Evolutionary conservation across 371 early-diverging fungal genomes (phyloP).

Genomic region (Apophysomyces variabilis): DNA sequence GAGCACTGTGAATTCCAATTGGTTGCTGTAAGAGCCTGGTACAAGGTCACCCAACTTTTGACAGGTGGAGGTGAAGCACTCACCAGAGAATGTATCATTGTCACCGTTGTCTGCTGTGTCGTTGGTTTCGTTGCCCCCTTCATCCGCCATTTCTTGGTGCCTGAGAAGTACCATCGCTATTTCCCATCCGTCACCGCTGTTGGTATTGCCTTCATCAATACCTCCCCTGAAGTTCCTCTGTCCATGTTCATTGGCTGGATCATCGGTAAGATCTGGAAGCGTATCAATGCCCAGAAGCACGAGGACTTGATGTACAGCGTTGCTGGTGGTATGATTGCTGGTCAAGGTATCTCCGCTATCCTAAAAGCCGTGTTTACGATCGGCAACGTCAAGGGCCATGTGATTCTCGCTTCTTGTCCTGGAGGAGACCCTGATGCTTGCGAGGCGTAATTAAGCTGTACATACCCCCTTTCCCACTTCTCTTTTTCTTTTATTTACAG

Average conservation of each 20-base stretch:
- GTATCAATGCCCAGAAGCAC: conserved; percentile 31
- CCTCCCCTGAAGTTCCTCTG: conserved; percentile 57
- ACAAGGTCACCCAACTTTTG: conserved; percentile 58
- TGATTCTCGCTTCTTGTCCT: conserved; percentile 39
- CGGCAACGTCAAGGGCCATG: conserved; percentile 29
- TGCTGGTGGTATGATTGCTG: conserved; percentile 76
- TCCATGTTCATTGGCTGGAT: conserved; percentile 68
- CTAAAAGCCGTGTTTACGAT: conserved; percentile 63
- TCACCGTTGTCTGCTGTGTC: conserved; percentile 53
- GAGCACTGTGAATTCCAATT: conserved; percentile 58
- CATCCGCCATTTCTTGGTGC: conserved; percentile 57
- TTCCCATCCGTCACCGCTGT: conserved; percentile 70
- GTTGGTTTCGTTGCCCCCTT: conserved; percentile 54
- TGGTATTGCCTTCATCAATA: conserved; percentile 74
- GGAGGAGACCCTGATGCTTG: conserved; percentile 34
- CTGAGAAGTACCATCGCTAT: conserved; percentile 55
- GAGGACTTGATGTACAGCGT: conserved; percentile 63
- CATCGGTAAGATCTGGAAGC: conserved; percentile 61
- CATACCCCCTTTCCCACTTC: neutral
- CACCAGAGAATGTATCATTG: conserved; percentile 47
- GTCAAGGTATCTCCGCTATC: conserved; percentile 75
- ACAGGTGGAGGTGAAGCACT: conserved; percentile 55
- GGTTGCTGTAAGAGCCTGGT: conserved; percentile 72
- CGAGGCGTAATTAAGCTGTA: conserved; percentile 2
- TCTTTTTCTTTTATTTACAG: neutral